Base-by-base conservation (phyloP, 2,329 filamentous ascomycete species). In the Monosporascus sp. region DNA sequence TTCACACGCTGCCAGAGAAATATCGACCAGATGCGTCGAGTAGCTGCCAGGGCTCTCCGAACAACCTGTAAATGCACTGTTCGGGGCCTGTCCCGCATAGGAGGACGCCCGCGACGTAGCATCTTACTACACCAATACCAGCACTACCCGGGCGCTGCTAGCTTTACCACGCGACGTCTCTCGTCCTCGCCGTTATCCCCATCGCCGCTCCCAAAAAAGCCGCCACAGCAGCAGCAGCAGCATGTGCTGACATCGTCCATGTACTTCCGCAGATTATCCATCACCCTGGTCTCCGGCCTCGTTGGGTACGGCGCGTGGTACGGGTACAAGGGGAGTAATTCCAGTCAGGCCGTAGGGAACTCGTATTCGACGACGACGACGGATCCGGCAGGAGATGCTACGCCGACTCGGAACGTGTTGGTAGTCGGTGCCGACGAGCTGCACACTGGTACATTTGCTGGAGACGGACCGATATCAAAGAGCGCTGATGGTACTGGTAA, bases 361-460 rank as follows among this genome's bases (percentile, higher is more conserved):
- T 63, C 74, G 51, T 73, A 72, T 48, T 72, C 72, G 61, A 74
- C 78, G 61, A 72, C 74, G 19, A 72, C 73, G 11, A 61, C 70
- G 52, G 66, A 65, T 43, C 57, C 64, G 44, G 55, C 65, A 26
- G 68, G 66, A 59, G 72, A 72, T 64, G 74, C 72, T 24, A 65
- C 73, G 31, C 74, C 77, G 9, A 83, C 80, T 41, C 82, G 72
- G 71, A 91, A 79, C 60, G 89, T 95, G 20, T 79, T 97, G 24
- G 85, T 97, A 43, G 89, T 99, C 50, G 91, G 93, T 56, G 88
- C 92, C 65, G 91, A 96, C 68, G 87, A 95, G 70, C 82, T 99
- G 49, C 93, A 92, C 67, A 94, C 93, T 11, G 89, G 89, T 24
- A 89, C 89, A 8, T 86, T 97, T 58, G 85, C 91, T 19, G 90